Evolutionary conservation across 805 yeast genomes (phyloP).

Genomic region (Metschnikowia chrysomelidarum): DNA sequence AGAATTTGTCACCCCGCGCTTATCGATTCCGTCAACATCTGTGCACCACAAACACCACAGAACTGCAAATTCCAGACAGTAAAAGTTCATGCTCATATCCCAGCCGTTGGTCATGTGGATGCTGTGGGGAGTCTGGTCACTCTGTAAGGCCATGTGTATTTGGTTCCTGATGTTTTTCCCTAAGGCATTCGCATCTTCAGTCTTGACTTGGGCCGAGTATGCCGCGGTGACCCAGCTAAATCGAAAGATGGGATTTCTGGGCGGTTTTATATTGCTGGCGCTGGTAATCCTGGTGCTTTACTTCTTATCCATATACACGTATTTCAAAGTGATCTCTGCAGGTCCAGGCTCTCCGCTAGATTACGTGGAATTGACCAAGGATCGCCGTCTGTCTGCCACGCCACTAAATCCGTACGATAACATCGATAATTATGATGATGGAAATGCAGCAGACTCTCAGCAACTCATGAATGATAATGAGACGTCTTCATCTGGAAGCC

Average conservation of each 20-base stretch:
- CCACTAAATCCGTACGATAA: constrained; percentile 20
- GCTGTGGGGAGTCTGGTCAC: constrained; percentile 12
- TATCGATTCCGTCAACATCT: no score
- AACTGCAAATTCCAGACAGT: not conserved
- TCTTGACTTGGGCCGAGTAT: constrained; percentile 49
- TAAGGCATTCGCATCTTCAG: constrained; percentile 40
- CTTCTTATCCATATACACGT: constrained; percentile 44
- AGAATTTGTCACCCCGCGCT: no score
- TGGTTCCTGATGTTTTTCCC: constrained; percentile 46
- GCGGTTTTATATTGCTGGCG: constrained; percentile 14
- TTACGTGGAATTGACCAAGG: constrained; percentile 42
- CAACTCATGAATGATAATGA: no score
- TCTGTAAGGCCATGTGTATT: constrained; percentile 30
- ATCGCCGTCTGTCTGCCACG: not conserved
- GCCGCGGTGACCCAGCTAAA: constrained; percentile 32
- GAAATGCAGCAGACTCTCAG: no score
- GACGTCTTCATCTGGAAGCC: no score
- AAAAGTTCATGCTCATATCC: constrained; percentile 14
- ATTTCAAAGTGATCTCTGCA: constrained; percentile 47
- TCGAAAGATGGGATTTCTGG: constrained; percentile 14
- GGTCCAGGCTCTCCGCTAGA: constrained; percentile 72
- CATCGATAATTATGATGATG: no score
- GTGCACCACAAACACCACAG: constrained; percentile 7
- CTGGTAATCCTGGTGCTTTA: constrained; percentile 27
- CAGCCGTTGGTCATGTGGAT: constrained; percentile 17